A percentile compares a stretch with the other conserved stretches of the same genome.
Conservation (phyloP, 345 rosid species). For the Brassica rapa region DNA sequence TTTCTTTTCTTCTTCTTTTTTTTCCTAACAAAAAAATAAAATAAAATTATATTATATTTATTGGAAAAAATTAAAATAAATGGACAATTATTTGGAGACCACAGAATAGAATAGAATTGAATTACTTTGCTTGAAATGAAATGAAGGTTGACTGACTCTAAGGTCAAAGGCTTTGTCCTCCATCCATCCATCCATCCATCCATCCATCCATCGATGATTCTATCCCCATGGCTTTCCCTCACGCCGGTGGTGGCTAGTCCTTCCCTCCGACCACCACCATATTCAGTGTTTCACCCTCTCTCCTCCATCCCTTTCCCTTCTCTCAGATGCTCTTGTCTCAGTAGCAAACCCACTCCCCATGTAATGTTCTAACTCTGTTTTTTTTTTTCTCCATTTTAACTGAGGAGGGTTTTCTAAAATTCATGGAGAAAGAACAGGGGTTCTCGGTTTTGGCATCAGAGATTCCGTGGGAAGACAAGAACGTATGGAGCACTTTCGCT, state of each 20-base stretch:
- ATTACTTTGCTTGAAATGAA: neutral
- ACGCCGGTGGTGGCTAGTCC: neutral
- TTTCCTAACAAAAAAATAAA: neutral
- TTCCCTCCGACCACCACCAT: neutral
- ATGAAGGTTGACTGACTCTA: neutral
- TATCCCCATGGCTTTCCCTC: neutral
- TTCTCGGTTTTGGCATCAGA: slow-evolving; percentile 61
- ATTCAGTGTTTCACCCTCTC: slow-evolving; percentile 10
- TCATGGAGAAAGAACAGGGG: slow-evolving; percentile 27
- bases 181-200: neutral
- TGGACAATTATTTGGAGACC: neutral
- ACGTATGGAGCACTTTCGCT: slow-evolving; percentile 71
- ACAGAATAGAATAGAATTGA: neutral
- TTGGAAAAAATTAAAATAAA: neutral
- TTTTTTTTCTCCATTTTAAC: too few relatives aligned
- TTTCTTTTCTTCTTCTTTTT: neutral
- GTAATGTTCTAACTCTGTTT: neutral
- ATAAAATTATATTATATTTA: neutral
- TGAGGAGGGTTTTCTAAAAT: slow-evolving; percentile 3
- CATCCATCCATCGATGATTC: neutral
- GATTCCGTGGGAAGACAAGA: slow-evolving; percentile 65
- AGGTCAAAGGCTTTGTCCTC: neutral
- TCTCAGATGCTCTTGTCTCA: slow-evolving; percentile 15
- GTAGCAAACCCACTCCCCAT: neutral
- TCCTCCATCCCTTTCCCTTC: neutral